Base-by-base conservation (phyloP, 2,329 filamentous ascomycete genomes). In the Cryphonectria naterciae region DNA sequence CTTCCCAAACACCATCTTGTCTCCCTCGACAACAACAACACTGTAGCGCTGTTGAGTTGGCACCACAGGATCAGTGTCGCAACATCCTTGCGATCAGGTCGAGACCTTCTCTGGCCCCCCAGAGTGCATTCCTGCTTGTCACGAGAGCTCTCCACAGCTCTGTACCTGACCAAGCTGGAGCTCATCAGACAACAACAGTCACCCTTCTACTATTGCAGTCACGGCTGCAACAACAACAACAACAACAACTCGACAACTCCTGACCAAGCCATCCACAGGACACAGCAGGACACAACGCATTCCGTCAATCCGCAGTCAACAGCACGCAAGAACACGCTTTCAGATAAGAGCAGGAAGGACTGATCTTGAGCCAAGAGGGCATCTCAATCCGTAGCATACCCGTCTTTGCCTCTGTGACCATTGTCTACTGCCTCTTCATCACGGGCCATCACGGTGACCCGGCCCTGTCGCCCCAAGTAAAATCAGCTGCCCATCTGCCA, bases 61-160 rank as follows among this genome's bases (percentile, higher is more conserved):
- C 25, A 32, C 49, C 39, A 63, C 65, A 49, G 66, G 39, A 68
- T 32, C 15, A 63, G 69, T 64, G 71, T 73, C 71, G 71, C 71
- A 68, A 61, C 62, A 67, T 37, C 65, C 43, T 54, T 64, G 69
- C 71, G 71, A 73, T 39, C 54, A 35, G 28, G 25, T 41, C 19
- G n/a, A 66, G 43, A 54, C 17, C 25, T 41, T 37, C 62, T 49
- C 54, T 22, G 37, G 39, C 1, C 8, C 41, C 43, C 63, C 17
- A 25, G 17, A 65, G 63, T 39, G 35, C 28, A 35, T 17, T 8
- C n/a, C 41, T 25, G 41, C 15, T 64, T 15, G 35, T n/a, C 54
- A 67, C 54, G 39, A 58, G 19, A 62, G 70, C 62, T 61, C 70
- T 60, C 62, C 62, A 41, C 46, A 68, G 67, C 70, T 61, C 43